Base-by-base conservation (phyloP, 352 stramenopile species). In the Globisporangium irregulare region DNA sequence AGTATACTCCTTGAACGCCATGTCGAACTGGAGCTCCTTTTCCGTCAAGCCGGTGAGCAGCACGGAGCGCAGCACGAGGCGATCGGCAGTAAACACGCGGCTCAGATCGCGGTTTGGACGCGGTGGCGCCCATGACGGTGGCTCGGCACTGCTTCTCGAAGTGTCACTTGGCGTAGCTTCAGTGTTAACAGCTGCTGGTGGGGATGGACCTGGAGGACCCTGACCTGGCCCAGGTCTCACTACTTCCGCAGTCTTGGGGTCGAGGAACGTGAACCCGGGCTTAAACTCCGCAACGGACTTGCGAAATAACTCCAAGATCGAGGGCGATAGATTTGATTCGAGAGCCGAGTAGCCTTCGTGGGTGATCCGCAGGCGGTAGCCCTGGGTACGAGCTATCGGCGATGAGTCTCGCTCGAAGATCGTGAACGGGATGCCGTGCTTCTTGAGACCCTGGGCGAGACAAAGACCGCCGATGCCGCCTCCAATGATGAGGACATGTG, bases 341-440 rank as follows among this genome's bases (percentile, higher is more conserved):
- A 90, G 68, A 32, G 81, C 79, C 55, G 86, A 75, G 57, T 80
- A 90, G 10, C 81, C 81, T 10, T 72, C 62, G 29, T 57, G 77
- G 68, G 86, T 84, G 66, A 90, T 88, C 27, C 78, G 79, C 43
- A 87, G 58, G 1, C 81, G 74, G 64, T 86, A 90, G 14, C 79
- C 81, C 38, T 90, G 81, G 7, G 77, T 79, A 9, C 81, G 79
- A 54, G 79, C 84, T 50, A 81, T 90, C 4, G 79, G 74, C 8
- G 79, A 78, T 27, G 79, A 76, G 27, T 90, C 81, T 10, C 81
- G 74, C 29, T 90, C 79, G 62, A 87, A 90, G 20, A 90, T 69
- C 0, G 79, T 90, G 73, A 90, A 88, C 1, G 77, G 73, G 56
- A 90, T 85, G 54, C 78, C 79, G 38, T 76, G 36, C 51, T 84